These are phyloP conservation scores for Lactarius deliciosus DNA, from an alignment of 768 basidiomycete genomes.

Conservation along the genomic window DNA sequence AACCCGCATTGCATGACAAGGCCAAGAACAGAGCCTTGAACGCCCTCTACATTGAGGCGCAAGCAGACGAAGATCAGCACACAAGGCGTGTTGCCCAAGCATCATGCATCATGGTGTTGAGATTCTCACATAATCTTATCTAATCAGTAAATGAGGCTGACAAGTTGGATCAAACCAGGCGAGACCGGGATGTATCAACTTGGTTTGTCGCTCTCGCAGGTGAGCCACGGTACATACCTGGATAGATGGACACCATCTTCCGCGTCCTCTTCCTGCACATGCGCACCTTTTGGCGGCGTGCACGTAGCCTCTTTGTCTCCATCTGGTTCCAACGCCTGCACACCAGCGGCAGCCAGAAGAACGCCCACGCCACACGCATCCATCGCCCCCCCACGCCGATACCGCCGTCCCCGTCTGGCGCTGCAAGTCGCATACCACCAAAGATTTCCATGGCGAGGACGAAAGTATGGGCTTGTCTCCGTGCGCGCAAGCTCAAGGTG, in stretches of 20 bases:
- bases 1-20: not conserved
- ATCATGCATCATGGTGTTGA: not conserved
- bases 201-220: not conserved
- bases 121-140: not conserved
- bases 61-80: not conserved
- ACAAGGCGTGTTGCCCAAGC: not conserved
- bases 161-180: not conserved
- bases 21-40: not conserved
- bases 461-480: conserved; percentile 11
- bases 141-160: conserved; percentile 5
- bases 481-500: conserved; percentile 13
- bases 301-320: conserved; percentile 23
- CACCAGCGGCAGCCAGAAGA: conserved; percentile 1
- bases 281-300: conserved; percentile 19
- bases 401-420: not conserved
- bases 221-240: not conserved
- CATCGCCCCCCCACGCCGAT: conserved; percentile 7
- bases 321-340: not conserved
- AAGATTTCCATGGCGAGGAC: conserved; percentile 4
- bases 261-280: conserved; percentile 18
- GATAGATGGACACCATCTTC: conserved; percentile 17
- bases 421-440: not conserved
- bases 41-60: not conserved
- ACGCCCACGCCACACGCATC: not conserved
- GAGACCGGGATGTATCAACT: not conserved